Evolutionary conservation across 2,329 filamentous ascomycete species (phyloP).

Genomic region (Penicillium vulpinum): DNA sequence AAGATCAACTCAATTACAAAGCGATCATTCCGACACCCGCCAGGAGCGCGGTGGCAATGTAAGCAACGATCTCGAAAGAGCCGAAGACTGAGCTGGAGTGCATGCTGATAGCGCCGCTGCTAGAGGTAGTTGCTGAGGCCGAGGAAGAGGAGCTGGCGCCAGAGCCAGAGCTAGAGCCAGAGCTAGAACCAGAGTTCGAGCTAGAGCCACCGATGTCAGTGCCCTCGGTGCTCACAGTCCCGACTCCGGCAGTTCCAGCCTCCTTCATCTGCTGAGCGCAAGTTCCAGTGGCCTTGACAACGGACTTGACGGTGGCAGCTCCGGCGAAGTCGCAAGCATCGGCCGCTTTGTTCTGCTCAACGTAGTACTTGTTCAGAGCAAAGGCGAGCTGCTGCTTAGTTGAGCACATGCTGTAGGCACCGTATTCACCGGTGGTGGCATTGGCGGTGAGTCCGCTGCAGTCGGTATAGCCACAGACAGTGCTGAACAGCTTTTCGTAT

Average conservation of each 20-base stretch:
- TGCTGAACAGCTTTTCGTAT: constrained; percentile 60
- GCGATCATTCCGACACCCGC: constrained; percentile 44
- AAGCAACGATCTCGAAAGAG: constrained; percentile 36
- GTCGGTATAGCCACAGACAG: constrained; percentile 43
- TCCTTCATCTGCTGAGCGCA: constrained; percentile 42
- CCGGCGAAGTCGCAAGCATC: constrained; percentile 47
- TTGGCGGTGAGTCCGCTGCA: constrained; percentile 44
- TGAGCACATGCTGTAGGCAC: constrained; percentile 50
- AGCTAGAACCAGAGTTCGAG: not conserved
- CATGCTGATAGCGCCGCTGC: constrained; percentile 24
- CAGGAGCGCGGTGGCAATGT: constrained; percentile 35
- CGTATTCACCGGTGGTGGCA: constrained; percentile 44
- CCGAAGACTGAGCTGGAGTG: constrained; percentile 33
- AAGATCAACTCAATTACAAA: constrained; percentile 28
- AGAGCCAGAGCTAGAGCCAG: constrained; percentile 12
- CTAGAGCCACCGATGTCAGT: constrained; percentile 23
- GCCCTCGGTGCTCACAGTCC: constrained; percentile 40
- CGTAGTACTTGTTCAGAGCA: constrained; percentile 48
- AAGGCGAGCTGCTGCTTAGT: constrained; percentile 45
- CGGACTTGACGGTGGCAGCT: constrained; percentile 39
- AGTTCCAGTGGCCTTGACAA: constrained; percentile 37
- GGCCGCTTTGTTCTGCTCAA: constrained; percentile 37
- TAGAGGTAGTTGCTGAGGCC: constrained; percentile 20
- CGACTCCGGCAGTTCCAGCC: constrained; percentile 43
- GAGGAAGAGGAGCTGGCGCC: constrained; percentile 23